A percentile compares a stretch with the other conserved stretches of the same genome.
Evolutionary conservation across 208 protist genomes (phyloP).

Genomic region (Wallacemonas collosoma): DNA sequence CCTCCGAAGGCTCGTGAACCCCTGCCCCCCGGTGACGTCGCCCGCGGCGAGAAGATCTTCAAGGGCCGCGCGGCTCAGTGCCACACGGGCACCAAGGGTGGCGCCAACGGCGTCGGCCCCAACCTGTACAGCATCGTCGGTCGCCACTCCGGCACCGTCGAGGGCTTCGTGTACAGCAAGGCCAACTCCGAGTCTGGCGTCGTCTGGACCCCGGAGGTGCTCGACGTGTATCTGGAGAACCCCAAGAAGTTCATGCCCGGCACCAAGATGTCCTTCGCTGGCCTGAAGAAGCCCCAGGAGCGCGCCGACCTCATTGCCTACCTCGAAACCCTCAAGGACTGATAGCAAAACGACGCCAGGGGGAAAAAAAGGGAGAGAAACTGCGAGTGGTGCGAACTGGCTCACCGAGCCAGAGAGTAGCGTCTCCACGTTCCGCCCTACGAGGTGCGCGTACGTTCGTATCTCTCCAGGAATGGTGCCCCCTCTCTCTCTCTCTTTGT

Average conservation of each 20-base stretch:
- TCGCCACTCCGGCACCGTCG: slow-evolving; percentile 80
- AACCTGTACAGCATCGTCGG: slow-evolving; percentile 86
- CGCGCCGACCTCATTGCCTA: slow-evolving; percentile 91
- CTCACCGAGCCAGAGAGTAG: too few species aligned
- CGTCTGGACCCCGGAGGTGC: slow-evolving; percentile 83
- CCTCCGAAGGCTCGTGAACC: slow-evolving; percentile 42
- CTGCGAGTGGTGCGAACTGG: background rate
- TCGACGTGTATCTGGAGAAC: slow-evolving; percentile 92
- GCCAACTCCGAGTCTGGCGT: slow-evolving; percentile 89
- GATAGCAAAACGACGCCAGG: background rate
- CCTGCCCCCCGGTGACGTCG: slow-evolving; percentile 54
- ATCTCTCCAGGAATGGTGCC: too few species aligned
- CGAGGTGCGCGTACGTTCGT: too few species aligned
- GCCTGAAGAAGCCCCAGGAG: slow-evolving; percentile 90
- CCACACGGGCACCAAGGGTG: slow-evolving; percentile 80
- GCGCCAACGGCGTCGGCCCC: slow-evolving; percentile 81
- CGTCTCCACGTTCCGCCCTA: too few species aligned
- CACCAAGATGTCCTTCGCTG: slow-evolving; percentile 95
- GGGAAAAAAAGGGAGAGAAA: background rate
- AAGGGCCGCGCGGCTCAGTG: slow-evolving; percentile 89
- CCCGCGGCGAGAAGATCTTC: slow-evolving; percentile 82
- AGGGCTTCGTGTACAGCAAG: slow-evolving; percentile 87
- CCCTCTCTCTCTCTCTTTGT: too few species aligned
- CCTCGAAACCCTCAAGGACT: slow-evolving; percentile 54
- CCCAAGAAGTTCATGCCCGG: slow-evolving; percentile 96